Conservation (phyloP, 208 protist species). For the Leishmania gerbilli region DNA sequence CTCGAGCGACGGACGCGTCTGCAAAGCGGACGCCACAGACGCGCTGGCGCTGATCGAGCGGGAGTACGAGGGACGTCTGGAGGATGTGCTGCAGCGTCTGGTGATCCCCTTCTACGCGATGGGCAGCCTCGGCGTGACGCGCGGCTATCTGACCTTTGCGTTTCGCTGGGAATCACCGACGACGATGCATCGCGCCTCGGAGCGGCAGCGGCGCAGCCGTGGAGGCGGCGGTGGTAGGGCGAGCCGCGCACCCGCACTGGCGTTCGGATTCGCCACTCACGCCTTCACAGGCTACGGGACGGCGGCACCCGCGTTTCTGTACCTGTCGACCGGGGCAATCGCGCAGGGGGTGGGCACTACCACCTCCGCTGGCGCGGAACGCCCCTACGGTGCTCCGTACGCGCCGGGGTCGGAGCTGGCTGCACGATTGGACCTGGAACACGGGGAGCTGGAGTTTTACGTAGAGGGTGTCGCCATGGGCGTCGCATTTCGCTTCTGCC, state of each 20-base stretch:
- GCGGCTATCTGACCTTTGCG: constrained; percentile 40
- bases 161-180: constrained; percentile 20
- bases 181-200: neutral
- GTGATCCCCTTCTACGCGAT: constrained; percentile 62
- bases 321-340: constrained; percentile 52
- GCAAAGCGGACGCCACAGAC: constrained; percentile 46
- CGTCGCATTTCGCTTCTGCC: constrained; percentile 59
- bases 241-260: constrained; percentile 33
- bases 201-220: neutral
- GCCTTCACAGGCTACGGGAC: constrained; percentile 35
- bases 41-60: constrained; percentile 35
- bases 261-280: constrained; percentile 29
- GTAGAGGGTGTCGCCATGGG: constrained; percentile 54
- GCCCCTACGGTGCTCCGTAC: constrained; percentile 53
- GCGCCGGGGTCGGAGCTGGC: constrained; percentile 45
- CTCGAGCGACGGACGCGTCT: constrained; percentile 46
- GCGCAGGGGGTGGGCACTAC: constrained; percentile 17
- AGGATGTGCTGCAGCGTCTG: constrained; percentile 19
- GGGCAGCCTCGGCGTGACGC: constrained; percentile 38
- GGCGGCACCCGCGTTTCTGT: constrained; percentile 34
- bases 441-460: constrained; percentile 49
- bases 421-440: constrained; percentile 44
- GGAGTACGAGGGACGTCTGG: constrained; percentile 25
- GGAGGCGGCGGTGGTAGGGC: neutral
- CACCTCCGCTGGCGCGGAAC: neutral